Conservation (phyloP, 2,329 filamentous ascomycete species). For the Neocatenulostroma microsporum region DNA sequence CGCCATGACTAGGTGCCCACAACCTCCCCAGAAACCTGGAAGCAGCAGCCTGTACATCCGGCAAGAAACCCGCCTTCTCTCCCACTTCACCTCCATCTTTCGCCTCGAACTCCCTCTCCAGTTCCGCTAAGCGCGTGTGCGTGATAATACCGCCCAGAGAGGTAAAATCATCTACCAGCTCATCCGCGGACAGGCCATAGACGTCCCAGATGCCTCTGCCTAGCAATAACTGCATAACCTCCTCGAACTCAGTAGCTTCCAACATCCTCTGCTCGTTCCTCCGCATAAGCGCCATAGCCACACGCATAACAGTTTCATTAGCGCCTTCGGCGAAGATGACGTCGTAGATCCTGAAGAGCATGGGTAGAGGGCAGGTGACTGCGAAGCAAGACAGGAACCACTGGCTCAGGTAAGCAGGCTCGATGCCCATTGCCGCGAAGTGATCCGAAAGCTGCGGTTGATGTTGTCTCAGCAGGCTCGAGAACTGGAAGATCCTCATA, state of each 20-base stretch:
- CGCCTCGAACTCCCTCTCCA: slow-evolving; percentile 77
- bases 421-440: slow-evolving; percentile 74
- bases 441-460: slow-evolving; percentile 72
- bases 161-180: slow-evolving; percentile 90
- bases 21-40: slow-evolving; percentile 83
- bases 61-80: slow-evolving; percentile 44
- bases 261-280: slow-evolving; percentile 84
- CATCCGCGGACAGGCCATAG: slow-evolving; percentile 83
- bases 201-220: slow-evolving; percentile 91
- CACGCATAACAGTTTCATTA: slow-evolving; percentile 94
- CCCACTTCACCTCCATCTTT: slow-evolving; percentile 55
- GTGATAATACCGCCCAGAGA: slow-evolving; percentile 78
- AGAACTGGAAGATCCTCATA: slow-evolving; percentile 93
- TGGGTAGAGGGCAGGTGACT: slow-evolving; percentile 87
- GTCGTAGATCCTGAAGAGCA: slow-evolving; percentile 98
- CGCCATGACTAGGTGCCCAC: slow-evolving; percentile 60
- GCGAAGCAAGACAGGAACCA: slow-evolving; percentile 99
- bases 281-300: slow-evolving; percentile 89
- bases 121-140: slow-evolving; percentile 67
- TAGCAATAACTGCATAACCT: slow-evolving; percentile 89
- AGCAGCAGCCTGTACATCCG: slow-evolving; percentile 63
- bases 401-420: slow-evolving; percentile 92
- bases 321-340: slow-evolving; percentile 95
- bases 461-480: slow-evolving; percentile 70
- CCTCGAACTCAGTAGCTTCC: slow-evolving; percentile 79